A percentile compares a stretch with the other conserved stretches of the same genome.
phyloP scores from a whole-genome alignment of 2,329 filamentous ascomycete species.

The Bipolaris gigantea region DNA sequence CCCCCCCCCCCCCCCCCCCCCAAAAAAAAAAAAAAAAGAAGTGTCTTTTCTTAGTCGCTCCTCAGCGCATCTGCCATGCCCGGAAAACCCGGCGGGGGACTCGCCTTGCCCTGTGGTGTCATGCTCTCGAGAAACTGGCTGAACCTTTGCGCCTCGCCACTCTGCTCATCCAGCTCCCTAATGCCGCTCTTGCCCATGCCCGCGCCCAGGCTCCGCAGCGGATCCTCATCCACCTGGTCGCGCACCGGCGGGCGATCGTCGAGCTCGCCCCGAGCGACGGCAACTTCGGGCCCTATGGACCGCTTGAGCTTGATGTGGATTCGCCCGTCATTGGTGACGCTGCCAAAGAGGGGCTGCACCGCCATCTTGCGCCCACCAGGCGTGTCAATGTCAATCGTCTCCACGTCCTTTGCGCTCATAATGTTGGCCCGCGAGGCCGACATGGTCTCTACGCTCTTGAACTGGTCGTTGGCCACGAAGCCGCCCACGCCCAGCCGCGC shows the following conservation, averaged over 20 bases:
- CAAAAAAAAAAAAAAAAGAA: not conserved
- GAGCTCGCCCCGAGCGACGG: conserved; percentile 29
- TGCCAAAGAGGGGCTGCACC: conserved; percentile 51
- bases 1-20: too few relatives aligned
- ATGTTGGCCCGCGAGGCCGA: conserved; percentile 24
- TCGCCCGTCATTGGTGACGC: conserved; percentile 35
- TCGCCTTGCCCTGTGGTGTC: conserved; percentile 1
- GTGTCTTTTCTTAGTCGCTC: not conserved
- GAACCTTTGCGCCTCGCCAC: conserved; percentile 19
- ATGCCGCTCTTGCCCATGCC: conserved; percentile 17
- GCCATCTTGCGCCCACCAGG: conserved; percentile 57
- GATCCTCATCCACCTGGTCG: conserved; percentile 10
- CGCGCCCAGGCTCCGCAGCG: conserved; percentile 11
- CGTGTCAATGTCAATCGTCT: conserved; percentile 47
- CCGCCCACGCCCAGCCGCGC: conserved; percentile 51
- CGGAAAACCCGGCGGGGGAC: conserved; percentile 2
- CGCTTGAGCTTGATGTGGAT: conserved; percentile 34
- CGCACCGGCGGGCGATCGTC: conserved; percentile 29
- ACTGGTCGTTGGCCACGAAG: conserved; percentile 46
- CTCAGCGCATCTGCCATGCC: conserved; percentile 12
- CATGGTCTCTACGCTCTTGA: conserved; percentile 35
- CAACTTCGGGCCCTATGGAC: conserved; percentile 24
- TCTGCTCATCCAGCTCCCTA: conserved; percentile 27
- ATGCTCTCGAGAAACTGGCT: conserved; percentile 14
- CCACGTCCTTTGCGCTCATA: conserved; percentile 23